Evolutionary conservation across 2,329 filamentous ascomycete species (phyloP), one percentile per base, ranked within the genome.

Genomic region (Venturia pyrina): DNA sequence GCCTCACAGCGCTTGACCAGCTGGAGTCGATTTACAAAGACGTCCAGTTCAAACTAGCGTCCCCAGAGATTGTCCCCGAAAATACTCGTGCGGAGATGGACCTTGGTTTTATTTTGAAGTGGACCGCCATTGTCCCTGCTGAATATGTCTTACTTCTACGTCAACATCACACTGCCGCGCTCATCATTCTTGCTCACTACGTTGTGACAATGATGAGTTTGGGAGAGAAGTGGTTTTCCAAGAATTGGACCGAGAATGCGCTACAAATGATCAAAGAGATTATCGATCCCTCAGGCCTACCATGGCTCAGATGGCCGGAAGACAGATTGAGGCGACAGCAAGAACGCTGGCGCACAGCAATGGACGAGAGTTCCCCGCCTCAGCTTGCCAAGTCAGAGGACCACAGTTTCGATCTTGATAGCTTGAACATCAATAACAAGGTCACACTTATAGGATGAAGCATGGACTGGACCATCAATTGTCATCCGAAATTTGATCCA

Each of bases 271-370:
- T 64, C 24, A 64, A 37, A 50, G 19, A 37, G 10, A 40, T 40
- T 13, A 40, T 64, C 15, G 21, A 46, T 17, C 41, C 43, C 21
- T 32, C 28, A n/a, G 62, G 46, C 1, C 40, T 44, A 10, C 41
- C 43, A 40, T 64, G 62, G 62, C 34, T 64, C 5, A 19, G 46
- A 19, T 64, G 62, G 62, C 62, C 62, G 19, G 62, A 64, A 50
- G 62, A 50, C 5, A 48, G n/a, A 28, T 37, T 64, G 62, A 64
- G 19, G 46, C 28, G 44, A 37, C 53, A 59, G 37, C 53, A 59
- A 59, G 53, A 34, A 17, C 8, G n/a, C 10, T 59, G 53, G 53
- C 53, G 53, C 6, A 10, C 53, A 34, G 53, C 53, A 3, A 37
- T 59, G 53, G 53, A 59, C n/a, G n/a, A n/a, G 6, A 59, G 19